Conservation (phyloP, 805 yeast species). For the Saccharomycopsis vini region DNA sequence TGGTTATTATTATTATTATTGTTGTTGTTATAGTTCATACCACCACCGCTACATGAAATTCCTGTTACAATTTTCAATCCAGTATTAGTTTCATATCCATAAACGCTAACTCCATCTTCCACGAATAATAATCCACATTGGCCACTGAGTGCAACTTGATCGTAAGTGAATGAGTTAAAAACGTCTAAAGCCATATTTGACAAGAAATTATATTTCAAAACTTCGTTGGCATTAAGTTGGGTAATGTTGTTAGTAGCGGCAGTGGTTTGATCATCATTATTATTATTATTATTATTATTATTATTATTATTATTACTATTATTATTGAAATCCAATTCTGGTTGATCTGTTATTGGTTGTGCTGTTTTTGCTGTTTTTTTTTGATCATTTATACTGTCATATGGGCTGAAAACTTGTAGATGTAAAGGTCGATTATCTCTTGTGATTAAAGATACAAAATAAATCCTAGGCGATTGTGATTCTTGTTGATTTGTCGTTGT, state of each 20-base stretch:
- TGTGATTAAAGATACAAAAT: conserved; percentile 50
- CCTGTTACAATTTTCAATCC: conserved; percentile 63
- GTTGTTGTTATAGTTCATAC: no score
- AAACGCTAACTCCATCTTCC: conserved; percentile 59
- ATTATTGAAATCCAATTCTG: no score
- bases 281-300: no score
- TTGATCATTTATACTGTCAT: conserved; percentile 11
- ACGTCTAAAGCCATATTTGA: conserved; percentile 73
- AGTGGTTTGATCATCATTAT: neutral
- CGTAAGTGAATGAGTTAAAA: conserved; percentile 42
- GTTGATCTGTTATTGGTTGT: no score
- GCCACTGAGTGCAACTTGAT: no score
- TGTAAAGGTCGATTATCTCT: conserved; percentile 50
- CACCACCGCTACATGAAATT: conserved; percentile 27
- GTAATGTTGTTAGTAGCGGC: conserved; percentile 21
- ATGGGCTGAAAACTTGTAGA: conserved; percentile 42
- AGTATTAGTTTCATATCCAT: conserved; percentile 60
- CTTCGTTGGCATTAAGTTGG: conserved; percentile 32
- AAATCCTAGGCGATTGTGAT: no score
- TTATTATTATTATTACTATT: no score
- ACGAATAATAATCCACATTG: conserved; percentile 46
- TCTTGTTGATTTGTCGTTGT: no score
- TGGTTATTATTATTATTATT: neutral
- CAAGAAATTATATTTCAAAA: conserved; percentile 56
- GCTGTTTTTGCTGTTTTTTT: neutral